A percentile compares a stretch with the other conserved stretches of the same genome.
Conservation (phyloP, 352 stramenopile species). For the Phytophthora fragariae region DNA sequence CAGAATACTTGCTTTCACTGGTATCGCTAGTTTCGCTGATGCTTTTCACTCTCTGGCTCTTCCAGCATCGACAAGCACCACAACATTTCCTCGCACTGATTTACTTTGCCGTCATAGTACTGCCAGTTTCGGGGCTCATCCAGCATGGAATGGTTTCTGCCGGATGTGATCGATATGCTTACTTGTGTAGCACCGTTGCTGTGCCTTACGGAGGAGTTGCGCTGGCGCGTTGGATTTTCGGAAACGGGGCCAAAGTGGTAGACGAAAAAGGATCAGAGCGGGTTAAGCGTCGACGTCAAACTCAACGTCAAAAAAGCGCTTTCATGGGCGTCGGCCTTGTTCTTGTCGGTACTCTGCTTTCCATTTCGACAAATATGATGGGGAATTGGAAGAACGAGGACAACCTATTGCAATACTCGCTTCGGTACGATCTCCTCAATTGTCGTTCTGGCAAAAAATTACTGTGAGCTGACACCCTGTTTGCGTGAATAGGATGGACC, state of each 20-base stretch:
- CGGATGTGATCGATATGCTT: constrained; percentile 69
- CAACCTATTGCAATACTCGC: constrained; percentile 40
- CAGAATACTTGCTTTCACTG: constrained; percentile 49
- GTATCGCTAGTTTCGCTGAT: constrained; percentile 17
- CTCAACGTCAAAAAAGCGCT: not conserved
- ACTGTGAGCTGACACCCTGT: not conserved
- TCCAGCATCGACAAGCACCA: constrained; percentile 24
- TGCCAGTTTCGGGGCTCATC: constrained; percentile 70
- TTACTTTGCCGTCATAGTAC: constrained; percentile 56
- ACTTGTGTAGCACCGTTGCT: constrained; percentile 56
- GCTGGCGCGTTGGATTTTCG: constrained; percentile 16
- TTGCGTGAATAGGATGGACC: constrained; percentile 43
- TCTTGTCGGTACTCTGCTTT: constrained; percentile 25
- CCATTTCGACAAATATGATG: constrained; percentile 17
- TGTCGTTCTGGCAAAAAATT: not conserved
- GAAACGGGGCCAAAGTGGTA: not conserved
- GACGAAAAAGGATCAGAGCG: constrained; percentile 10
- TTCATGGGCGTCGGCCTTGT: constrained; percentile 9
- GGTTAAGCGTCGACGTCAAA: constrained; percentile 1
- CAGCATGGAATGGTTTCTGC: constrained; percentile 75
- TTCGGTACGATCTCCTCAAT: constrained; percentile 29
- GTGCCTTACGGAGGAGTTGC: constrained; percentile 47
- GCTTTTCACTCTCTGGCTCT: constrained; percentile 26
- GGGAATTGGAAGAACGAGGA: constrained; percentile 34
- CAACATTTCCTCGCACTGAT: constrained; percentile 43